Conservation (phyloP, 441 rosid genomes). For the Brassica balearica region DNA sequence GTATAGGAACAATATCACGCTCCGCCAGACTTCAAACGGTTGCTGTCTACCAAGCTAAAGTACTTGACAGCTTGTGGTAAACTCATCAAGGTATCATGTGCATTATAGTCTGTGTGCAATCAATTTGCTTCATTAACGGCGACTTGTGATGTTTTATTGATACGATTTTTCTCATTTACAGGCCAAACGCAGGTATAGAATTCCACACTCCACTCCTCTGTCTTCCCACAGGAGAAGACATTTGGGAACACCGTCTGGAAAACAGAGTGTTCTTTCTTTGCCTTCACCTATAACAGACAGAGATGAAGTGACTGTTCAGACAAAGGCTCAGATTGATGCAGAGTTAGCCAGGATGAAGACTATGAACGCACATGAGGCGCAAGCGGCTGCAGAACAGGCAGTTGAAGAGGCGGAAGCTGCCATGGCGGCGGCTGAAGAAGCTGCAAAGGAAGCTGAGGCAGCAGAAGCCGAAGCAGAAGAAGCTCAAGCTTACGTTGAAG, state of each 20-base stretch:
- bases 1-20: constrained; percentile 90
- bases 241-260: constrained; percentile 50
- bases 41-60: constrained; percentile 81
- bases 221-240: constrained; percentile 61
- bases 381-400: constrained; percentile 82
- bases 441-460: constrained; percentile 89
- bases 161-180: constrained; percentile 35
- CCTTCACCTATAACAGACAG: constrained; percentile 56
- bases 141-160: constrained; percentile 15
- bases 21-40: constrained; percentile 82
- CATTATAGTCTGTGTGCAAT: background rate
- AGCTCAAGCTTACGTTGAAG: constrained; percentile 89
- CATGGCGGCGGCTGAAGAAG: constrained; percentile 90
- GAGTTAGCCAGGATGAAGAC: constrained; percentile 81
- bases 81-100: constrained; percentile 67
- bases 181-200: constrained; percentile 90
- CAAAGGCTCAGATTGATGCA: constrained; percentile 71
- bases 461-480: constrained; percentile 95
- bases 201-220: constrained; percentile 56
- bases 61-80: constrained; percentile 68
- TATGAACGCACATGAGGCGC: constrained; percentile 87
- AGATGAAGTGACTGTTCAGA: constrained; percentile 55
- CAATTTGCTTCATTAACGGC: constrained; percentile 4
- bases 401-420: constrained; percentile 96
- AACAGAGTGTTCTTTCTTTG: constrained; percentile 44